Percentiles rank a stretch among this genome's conserved stretches.
Conservation (phyloP, 78 protist genomes). For the Creolimax fragrantissima region DNA sequence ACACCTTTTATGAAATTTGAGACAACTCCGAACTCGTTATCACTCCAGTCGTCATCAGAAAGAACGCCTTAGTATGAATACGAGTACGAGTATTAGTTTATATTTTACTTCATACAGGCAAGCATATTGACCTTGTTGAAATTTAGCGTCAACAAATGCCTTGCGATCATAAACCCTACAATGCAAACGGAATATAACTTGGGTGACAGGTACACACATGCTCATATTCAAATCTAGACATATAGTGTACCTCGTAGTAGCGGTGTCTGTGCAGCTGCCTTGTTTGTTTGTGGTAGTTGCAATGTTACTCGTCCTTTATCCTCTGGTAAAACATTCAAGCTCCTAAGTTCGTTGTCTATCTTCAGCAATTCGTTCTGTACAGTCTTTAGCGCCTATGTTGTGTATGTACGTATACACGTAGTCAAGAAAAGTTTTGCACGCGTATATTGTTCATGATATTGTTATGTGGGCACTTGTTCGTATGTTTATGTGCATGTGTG, state of each 20-base stretch:
- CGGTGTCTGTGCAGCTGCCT: background rate
- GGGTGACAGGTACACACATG: background rate
- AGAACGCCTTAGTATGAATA: background rate
- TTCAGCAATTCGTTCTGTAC: background rate
- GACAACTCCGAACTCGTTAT: background rate
- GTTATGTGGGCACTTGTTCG: background rate
- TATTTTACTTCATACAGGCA: too few species aligned
- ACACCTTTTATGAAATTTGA: background rate
- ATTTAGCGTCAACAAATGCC: background rate
- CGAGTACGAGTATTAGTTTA: background rate
- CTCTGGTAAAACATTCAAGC: background rate
- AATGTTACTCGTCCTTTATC: background rate
- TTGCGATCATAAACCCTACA: background rate
- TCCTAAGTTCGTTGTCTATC: background rate
- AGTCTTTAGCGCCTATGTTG: background rate
- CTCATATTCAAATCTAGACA: background rate
- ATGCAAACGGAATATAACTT: background rate
- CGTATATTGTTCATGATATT: background rate
- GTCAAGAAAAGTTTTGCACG: background rate
- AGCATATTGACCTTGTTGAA: background rate
- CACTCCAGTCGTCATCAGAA: background rate
- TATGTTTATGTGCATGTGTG: background rate
- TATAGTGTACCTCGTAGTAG: background rate
- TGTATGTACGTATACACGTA: background rate
- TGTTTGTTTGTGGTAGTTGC: background rate